Evolutionary conservation across 805 yeast species (phyloP).

Genomic region (Starmerella riodocensis): DNA sequence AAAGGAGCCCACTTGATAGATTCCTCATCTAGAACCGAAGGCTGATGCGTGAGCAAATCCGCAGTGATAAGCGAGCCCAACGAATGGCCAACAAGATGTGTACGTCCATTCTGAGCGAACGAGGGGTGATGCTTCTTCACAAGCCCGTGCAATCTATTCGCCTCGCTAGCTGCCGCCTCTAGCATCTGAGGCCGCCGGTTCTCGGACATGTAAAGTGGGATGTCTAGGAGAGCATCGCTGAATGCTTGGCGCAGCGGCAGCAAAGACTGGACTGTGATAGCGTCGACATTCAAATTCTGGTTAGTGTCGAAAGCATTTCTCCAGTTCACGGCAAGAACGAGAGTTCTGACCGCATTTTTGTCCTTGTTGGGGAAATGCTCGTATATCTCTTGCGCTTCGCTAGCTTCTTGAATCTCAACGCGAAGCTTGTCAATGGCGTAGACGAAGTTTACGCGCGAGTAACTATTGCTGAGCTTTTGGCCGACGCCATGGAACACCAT

Average conservation of each 20-base stretch:
- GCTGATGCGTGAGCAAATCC: slow-evolving; percentile 46
- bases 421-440: slow-evolving; percentile 42
- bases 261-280: slow-evolving; percentile 67
- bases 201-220: slow-evolving; percentile 59
- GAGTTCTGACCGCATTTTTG: slow-evolving; percentile 13
- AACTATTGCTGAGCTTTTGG: slow-evolving; percentile 67
- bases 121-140: slow-evolving; percentile 57
- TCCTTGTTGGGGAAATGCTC: slow-evolving; percentile 14
- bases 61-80: slow-evolving; percentile 72
- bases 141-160: slow-evolving; percentile 52
- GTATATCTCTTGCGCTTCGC: slow-evolving; percentile 17
- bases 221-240: slow-evolving; percentile 77
- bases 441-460: slow-evolving; percentile 72
- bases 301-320: slow-evolving; percentile 42
- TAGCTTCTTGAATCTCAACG: slow-evolving; percentile 24
- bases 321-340: slow-evolving; percentile 75
- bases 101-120: slow-evolving; percentile 34
- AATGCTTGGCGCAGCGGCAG: slow-evolving; percentile 60
- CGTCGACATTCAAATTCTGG: slow-evolving; percentile 43
- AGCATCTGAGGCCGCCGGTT: slow-evolving; percentile 51
- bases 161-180: slow-evolving; percentile 51
- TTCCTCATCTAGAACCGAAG: slow-evolving; percentile 23
- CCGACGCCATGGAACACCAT: slow-evolving; percentile 92
- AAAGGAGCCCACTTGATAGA: slow-evolving; percentile 31
- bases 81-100: slow-evolving; percentile 76